Percentiles rank a stretch among this genome's conserved stretches.
Evolutionary conservation across 352 stramenopile genomes (phyloP).

Genomic region (Globisporangium radiosum): DNA sequence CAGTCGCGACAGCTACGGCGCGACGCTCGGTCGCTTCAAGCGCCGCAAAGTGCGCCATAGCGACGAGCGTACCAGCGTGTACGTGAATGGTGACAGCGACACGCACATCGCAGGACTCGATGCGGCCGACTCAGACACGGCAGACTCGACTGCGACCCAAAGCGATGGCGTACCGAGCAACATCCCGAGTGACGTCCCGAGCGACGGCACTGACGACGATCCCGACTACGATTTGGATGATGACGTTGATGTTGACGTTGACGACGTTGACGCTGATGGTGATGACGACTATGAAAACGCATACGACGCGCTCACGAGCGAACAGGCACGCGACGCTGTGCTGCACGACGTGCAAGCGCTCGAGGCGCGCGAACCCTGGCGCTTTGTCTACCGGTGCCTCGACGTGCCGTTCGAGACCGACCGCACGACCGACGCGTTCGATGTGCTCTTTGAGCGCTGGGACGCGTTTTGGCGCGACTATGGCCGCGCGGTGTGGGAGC

Average conservation of each 20-base stretch:
- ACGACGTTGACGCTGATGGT: conserved; percentile 2
- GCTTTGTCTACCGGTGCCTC: conserved; percentile 38
- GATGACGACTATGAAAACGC: conserved; percentile 1
- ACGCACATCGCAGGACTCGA: no score
- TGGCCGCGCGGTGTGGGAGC: conserved; percentile 42
- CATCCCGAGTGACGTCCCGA: no score
- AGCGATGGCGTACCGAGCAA: no score
- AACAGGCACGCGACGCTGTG: conserved; percentile 19
- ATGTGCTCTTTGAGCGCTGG: conserved; percentile 42
- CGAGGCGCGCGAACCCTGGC: conserved; percentile 32
- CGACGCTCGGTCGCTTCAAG: conserved; percentile 4
- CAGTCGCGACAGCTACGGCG: neutral
- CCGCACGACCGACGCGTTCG: conserved; percentile 21
- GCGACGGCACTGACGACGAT: neutral
- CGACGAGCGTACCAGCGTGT: no score
- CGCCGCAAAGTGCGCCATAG: neutral
- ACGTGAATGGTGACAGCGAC: no score
- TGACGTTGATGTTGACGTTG: neutral
- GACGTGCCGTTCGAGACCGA: conserved; percentile 26
- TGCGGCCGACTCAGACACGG: no score
- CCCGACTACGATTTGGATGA: neutral
- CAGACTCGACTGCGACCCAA: no score
- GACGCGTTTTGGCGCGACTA: conserved; percentile 38
- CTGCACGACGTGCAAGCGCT: conserved; percentile 17
- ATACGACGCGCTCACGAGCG: conserved; percentile 1